Evolutionary conservation across 1,284 basidiomycete genomes (phyloP), one percentile per base, ranked within the genome.

Genomic region (Moniliophthora roreri): DNA sequence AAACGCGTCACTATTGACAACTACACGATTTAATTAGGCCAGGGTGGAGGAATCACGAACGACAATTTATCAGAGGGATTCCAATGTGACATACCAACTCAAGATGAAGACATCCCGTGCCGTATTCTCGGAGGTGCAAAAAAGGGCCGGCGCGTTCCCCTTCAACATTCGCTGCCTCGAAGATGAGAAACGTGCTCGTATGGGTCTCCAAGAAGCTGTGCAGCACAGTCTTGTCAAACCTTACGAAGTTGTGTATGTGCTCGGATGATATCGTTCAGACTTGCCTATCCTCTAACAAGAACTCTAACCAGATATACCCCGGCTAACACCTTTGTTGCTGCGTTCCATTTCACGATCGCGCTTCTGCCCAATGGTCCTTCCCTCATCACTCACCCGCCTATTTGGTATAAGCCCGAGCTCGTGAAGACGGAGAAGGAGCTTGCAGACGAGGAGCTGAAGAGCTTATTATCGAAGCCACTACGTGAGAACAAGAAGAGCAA

Each of bases 91-190:
- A 49, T 99, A 98, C 77, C 91, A 95, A 69, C 82, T 98, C 66
- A 99, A 98, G 81, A 90, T 97, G 87, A 97, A 96, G 78, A 96
- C 92, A 52, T 95, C 95, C 50, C 89, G 96, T 62, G 85, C 90
- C 32, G 90, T 97, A 45, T 98, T 97, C 75, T 90, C 90, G 49
- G 96, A 98, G 74, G 92, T 98, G 65, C 91, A 96, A 74, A 96
- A 95, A 81, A 98, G 98, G 72, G 92, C 96, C 34, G 96, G 95
- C 24, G 82, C 93, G 6, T 99, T 99, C 87, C 96, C 96, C 41
- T 98, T 99, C 83, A 98, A 95, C 66, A 82, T 99, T 58, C 91
- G 96, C 60, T 81, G 82, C 51, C 80, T 99, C 57, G 96, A 98
- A 57, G 95, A 99, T 67, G 95, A 98, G 79, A 94, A 95, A 75